Evolutionary conservation across 768 basidiomycete species (phyloP), one percentile per base, ranked within the genome.

Genomic region (Epithele typhae): DNA sequence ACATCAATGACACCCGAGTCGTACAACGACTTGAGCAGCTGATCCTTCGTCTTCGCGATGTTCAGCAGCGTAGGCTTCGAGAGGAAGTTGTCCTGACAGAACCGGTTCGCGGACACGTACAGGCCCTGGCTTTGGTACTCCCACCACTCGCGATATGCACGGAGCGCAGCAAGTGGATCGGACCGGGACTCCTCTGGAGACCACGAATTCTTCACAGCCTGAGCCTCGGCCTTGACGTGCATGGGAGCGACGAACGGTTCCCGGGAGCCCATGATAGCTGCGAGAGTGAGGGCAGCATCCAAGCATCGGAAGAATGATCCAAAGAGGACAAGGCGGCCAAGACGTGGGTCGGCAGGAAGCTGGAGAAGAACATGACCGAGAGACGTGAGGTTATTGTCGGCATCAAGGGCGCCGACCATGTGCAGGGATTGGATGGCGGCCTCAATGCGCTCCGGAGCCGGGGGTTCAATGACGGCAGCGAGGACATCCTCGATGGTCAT

Each of bases 291-390:
- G 0, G 90, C 88, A 41, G 82, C 78, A 62, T 93, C 88, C 34
- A 97, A 72, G 65, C 93, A 96, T 48, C 87, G 81, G 81, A 95
- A 95, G 73, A 96, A 89, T 59, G 83, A 81, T 15, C 94, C 94
- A 63, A 84, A 92, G 4, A 97, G 74, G 43, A 92, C 86, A 40
- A 97, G 71, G 46, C 92, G 83, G 41, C 92, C 94, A 69, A 97
- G 81, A 48, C 90, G 87, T 1, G 81, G 89, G 42, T 96, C 92
- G 33, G 96, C 82, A 3, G 94, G 94, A 0, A 96, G 69, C 59
- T 93, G 87, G 11, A 94, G 78, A 19, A 97, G 76, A 12, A 97
- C 87, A 18, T 83, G 79, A 14, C 94, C 94, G 12, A 97, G 79
- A 2, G 92, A 82, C 0, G 92, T 95, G 37, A 96, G 69, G 47